Percentiles rank a stretch among this genome's conserved stretches.
These are phyloP conservation scores for Ilyonectria robusta DNA, from an alignment of 2,329 filamentous ascomycete genomes.

Conservation along the genomic window DNA sequence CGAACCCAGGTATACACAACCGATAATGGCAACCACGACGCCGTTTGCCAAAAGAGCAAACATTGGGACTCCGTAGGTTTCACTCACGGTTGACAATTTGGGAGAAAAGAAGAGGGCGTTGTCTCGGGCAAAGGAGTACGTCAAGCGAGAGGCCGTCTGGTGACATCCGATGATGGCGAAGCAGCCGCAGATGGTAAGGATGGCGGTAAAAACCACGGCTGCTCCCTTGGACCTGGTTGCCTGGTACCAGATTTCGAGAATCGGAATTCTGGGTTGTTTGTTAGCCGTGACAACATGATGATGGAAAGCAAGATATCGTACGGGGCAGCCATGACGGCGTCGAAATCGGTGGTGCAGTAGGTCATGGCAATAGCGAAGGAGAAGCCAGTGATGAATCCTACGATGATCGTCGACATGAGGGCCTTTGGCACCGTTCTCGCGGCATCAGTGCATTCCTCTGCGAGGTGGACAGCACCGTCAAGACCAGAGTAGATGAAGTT, in stretches of 20 bases:
- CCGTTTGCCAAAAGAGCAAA: slow-evolving; percentile 22
- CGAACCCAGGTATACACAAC: slow-evolving; percentile 30
- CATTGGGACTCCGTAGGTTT: slow-evolving; percentile 18
- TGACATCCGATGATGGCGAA: slow-evolving; percentile 32
- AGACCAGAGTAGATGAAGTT: slow-evolving; percentile 56
- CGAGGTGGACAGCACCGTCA: slow-evolving; percentile 55
- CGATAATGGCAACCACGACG: slow-evolving; percentile 23
- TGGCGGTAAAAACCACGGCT: slow-evolving; percentile 16
- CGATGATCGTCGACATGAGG: slow-evolving; percentile 49
- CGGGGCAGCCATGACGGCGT: slow-evolving; percentile 30
- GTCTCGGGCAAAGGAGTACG: slow-evolving; percentile 39
- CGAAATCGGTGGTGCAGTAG: slow-evolving; percentile 41
- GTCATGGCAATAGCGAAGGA: slow-evolving; percentile 50
- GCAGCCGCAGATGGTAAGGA: slow-evolving; percentile 32
- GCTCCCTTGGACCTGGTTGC: slow-evolving; percentile 21
- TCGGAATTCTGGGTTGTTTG: slow-evolving; percentile 6
- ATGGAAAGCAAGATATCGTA: not conserved
- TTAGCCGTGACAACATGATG: not conserved
- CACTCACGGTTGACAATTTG: slow-evolving; percentile 15
- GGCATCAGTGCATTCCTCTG: slow-evolving; percentile 53
- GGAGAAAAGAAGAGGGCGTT: slow-evolving; percentile 27
- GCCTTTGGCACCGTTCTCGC: slow-evolving; percentile 51
- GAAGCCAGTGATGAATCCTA: slow-evolving; percentile 53
- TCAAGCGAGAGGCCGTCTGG: slow-evolving; percentile 37
- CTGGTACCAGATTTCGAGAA: slow-evolving; percentile 29